Evolutionary conservation across 2,329 filamentous ascomycete genomes (phyloP), one percentile per base, ranked within the genome.

Genomic region (Conoideocrella luteorostrata): DNA sequence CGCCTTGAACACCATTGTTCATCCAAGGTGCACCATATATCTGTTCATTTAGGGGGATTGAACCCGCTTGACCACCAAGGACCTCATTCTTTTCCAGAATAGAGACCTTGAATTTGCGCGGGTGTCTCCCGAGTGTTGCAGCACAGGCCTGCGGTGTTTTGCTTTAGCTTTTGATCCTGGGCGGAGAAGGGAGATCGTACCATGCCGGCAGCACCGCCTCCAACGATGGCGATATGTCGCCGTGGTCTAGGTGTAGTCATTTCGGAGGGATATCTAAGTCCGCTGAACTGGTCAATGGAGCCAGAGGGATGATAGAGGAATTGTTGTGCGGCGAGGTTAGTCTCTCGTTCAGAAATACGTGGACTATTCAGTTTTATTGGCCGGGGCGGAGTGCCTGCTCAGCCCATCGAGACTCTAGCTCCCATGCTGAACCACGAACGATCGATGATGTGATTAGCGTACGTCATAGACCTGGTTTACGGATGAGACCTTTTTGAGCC

Each of bases 1-100:
- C 79, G 23, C 80, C 79, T 53, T 84, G 79, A 2, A 84, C 78
- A 38, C 77, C 78, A 50, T 82, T 74, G 47, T 82, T 82, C 58
- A 81, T 68, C 76, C 77, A 82, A 35, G 67, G 65, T 4, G 77
- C 75, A 6, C 75, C 77, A 53, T 77, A 74, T 47, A 71, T 74
- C 29, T 71, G 54, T 50, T 78, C 71, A 49, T 81, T 72, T 6
- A 82, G 54, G 2, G 71, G 68, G 20, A 80, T 80, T 2, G 77
- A 79, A 44, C 74, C 80, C 1, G 77, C 78, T 56, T 82, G 78
- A 2, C 77, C 77, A 32, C 78, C 78, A 29, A 78, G 77, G 35
- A 80, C 75, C 37, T 74, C 63, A 10, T 72, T 72, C 54, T 69
- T 64, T 47, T 84, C 80, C 18, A 84, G 66, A 12, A 87, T 53